Evolutionary conservation across 305 asterid species (phyloP).

Genomic region (Rubia balearica): DNA sequence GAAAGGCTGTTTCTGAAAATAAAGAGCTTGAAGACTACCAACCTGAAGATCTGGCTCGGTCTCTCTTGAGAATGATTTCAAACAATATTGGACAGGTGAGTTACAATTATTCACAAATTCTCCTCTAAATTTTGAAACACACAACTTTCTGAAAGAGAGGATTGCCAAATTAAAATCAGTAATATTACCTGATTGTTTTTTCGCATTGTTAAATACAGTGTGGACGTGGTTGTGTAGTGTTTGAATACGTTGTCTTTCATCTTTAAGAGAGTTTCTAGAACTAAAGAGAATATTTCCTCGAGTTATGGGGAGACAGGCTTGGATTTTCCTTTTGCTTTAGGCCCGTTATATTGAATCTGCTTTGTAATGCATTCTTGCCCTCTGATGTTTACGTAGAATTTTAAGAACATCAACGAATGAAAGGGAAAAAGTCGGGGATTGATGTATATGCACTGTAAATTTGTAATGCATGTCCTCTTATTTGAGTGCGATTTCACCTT

Average conservation of each 20-base stretch:
- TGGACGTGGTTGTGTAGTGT: too few species aligned
- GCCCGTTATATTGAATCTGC: too few species aligned
- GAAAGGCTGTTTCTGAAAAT: slow-evolving; percentile 66
- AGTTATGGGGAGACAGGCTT: too few species aligned
- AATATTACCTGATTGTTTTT: neutral
- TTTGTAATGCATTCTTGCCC: too few species aligned
- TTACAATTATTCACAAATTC: neutral
- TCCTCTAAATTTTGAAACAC: neutral
- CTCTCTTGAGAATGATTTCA: slow-evolving; percentile 89
- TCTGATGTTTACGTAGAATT: too few species aligned
- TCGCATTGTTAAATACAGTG: neutral
- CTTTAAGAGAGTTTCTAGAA: slow-evolving; percentile 6
- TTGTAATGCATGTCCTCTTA: too few species aligned
- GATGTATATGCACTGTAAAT: too few species aligned
- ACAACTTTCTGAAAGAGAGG: neutral
- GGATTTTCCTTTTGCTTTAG: too few species aligned
- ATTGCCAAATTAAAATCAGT: neutral
- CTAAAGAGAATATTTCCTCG: too few species aligned
- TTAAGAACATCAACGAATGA: too few species aligned
- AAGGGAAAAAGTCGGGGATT: too few species aligned
- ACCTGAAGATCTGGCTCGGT: slow-evolving; percentile 80
- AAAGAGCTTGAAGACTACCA: slow-evolving; percentile 71
- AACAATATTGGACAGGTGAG: slow-evolving; percentile 88
- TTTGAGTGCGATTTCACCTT: slow-evolving; percentile 20
- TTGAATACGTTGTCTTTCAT: too few species aligned